Base-by-base conservation (phyloP, 441 rosid species). In the Iberis amara region DNA sequence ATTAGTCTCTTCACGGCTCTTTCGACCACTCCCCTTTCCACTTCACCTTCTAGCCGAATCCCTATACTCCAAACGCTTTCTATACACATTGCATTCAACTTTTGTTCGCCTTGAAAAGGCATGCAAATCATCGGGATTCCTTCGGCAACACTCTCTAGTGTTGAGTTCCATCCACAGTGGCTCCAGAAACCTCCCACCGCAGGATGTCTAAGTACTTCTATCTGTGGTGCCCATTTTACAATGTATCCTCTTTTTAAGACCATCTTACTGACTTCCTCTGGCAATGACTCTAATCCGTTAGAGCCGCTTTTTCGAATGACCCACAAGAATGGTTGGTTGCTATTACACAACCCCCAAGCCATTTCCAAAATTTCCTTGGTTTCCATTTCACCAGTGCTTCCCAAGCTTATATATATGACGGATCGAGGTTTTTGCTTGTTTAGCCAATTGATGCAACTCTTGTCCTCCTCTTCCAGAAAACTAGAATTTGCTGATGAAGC, bases 161-260 rank as follows among this genome's bases (percentile, higher is more conserved):
- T 18, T 18, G 21, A 18, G 21, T 18, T 18, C 21, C 21, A 18
- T 18, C 21, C 21, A 4, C 79, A 57, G 4, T 74, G 79, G 50
- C 61, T 74, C 76, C 65, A 72, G 24, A 70, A 64, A 2, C 74
- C 64, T 26, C 75, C 73, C 12, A 68, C 72, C 1, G 72, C 58
- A 0, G 18, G 32, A 41, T 71, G 77, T 0, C 11, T 54, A 39
- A 79, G 50, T 6, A 79, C 74, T 32, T 71, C 52, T 15, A 9
- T 47, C 24, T 77, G 81, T 0, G 73, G 81, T 21, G 76, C 76
- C 76, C 79, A 69, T 51, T 70, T 70, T n/a, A 72, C 74, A 8
- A 64, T 58, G 38, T 24, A 59, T 5, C 78, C 79, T 65, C 52
- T 62, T 26, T 56, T 65, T 37, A 57, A 47, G 0, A 60, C 56